A percentile compares a stretch with the other conserved stretches of the same genome.
phyloP scores from a whole-genome alignment of 2,329 filamentous ascomycete genomes.

The Epicoccum sorghinum region DNA sequence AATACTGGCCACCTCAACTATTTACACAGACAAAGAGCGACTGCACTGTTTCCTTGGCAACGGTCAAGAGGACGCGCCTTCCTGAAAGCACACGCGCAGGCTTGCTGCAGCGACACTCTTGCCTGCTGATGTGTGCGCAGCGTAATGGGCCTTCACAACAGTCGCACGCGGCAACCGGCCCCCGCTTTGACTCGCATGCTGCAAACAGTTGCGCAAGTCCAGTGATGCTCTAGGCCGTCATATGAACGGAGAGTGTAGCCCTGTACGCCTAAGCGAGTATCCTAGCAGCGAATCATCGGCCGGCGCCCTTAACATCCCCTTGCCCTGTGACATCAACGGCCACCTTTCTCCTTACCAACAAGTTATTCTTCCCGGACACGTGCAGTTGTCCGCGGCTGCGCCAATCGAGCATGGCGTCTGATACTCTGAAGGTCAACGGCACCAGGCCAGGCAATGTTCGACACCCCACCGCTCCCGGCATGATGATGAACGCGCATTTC shows the following conservation, averaged over 20 bases:
- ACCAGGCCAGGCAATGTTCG: slow-evolving; percentile 44
- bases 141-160: slow-evolving; percentile 2
- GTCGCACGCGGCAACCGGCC: slow-evolving; percentile 9
- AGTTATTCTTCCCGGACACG: slow-evolving; percentile 42
- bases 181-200: slow-evolving; percentile 6
- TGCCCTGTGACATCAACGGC: slow-evolving; percentile 48
- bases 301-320: slow-evolving; percentile 27
- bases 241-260: slow-evolving; percentile 32
- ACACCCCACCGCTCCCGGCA: slow-evolving; percentile 51
- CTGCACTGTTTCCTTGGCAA: slow-evolving; percentile 13
- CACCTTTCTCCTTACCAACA: slow-evolving; percentile 37
- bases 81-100: neutral
- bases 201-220: slow-evolving; percentile 12
- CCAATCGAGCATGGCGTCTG: slow-evolving; percentile 37
- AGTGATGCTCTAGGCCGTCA: slow-evolving; percentile 36
- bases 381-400: slow-evolving; percentile 33
- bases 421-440: slow-evolving; percentile 43
- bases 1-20: too few species aligned
- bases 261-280: slow-evolving; percentile 39
- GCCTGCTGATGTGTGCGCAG: neutral
- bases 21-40: neutral
- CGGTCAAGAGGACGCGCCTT: slow-evolving; percentile 6
- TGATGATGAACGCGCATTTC: slow-evolving; percentile 79
- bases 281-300: slow-evolving; percentile 37
- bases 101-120: neutral